Base-by-base conservation (phyloP, 2,329 filamentous ascomycete species). In the Rosellinia necatrix region DNA sequence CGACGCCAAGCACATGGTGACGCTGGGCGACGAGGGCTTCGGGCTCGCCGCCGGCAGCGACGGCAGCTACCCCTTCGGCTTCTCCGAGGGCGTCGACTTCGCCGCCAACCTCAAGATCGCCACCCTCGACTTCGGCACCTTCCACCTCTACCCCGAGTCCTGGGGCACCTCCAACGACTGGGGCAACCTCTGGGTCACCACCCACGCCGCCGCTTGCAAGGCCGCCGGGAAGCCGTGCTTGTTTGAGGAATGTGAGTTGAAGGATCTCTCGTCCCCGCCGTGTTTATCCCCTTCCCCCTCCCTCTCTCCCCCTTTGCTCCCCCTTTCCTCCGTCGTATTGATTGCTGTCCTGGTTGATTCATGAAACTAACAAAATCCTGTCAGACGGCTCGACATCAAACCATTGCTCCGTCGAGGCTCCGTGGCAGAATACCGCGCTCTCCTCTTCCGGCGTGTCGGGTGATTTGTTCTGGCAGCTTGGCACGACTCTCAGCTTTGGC, bases 1-100 rank as follows among this genome's bases (percentile, higher is more conserved):
- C 10, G 86, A 89, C 66, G 62, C 77, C 1, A 72, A 80, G 51
- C 86, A 88, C 70, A 80, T 88, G 78, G 84, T 88, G 24, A 80
- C 81, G 0, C 75, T 86, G 3, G 86, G 86, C 21, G 85, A 88
- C 64, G 85, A 77, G 56, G 76, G 76, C 6, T 76, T 80, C 59
- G 76, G 75, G 2, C 70, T 77, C 17, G 25, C 15, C 4, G 57
- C 54, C 1, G 47, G 15, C 43, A 72, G 74, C 2, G 78, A 79
- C 2, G 81, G 83, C 48, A 76, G 73, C 47, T 83, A 82, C 55
- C 80, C 80, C 1, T 84, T 83, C 68, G 67, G 70, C n/a, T 77
- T 72, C 49, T 66, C 66, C 49, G 81, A 84, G 62, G 82, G 82
- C 12, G 63, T 77, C 13, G 78, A 84, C 67, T 85, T 81, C 62